Percentiles rank a stretch among this genome's conserved stretches.
Evolutionary conservation across 1,284 basidiomycete species (phyloP).

Genomic region (Ustilago shanxiensis): DNA sequence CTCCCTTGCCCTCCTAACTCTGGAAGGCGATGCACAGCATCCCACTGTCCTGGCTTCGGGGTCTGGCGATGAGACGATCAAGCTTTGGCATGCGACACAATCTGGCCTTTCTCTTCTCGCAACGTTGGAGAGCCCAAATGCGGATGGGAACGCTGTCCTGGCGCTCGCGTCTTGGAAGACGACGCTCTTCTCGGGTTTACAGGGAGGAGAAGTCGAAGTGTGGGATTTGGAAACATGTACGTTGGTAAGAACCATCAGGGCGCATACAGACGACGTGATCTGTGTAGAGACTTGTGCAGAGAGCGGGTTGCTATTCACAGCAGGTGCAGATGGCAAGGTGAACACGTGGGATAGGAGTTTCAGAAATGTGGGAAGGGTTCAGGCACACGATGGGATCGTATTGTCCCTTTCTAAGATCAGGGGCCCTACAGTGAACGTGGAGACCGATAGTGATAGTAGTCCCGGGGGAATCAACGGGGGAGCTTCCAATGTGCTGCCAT

Average conservation of each 20-base stretch:
- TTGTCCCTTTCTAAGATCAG: constrained; percentile 33
- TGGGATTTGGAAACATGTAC: constrained; percentile 91
- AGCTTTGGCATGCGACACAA: constrained; percentile 82
- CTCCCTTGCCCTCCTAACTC: constrained; percentile 79
- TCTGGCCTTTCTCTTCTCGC: constrained; percentile 72
- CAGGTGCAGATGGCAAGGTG: constrained; percentile 60
- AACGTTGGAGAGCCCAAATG: constrained; percentile 73
- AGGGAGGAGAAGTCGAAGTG: constrained; percentile 89
- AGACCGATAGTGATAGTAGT: not conserved
- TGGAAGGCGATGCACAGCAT: constrained; percentile 39
- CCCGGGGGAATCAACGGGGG: not conserved
- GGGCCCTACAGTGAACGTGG: not conserved
- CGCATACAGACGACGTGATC: constrained; percentile 76
- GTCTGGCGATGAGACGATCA: constrained; percentile 87
- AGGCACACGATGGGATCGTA: constrained; percentile 48
- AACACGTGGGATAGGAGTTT: constrained; percentile 58
- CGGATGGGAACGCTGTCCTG: constrained; percentile 76
- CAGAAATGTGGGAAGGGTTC: constrained; percentile 59
- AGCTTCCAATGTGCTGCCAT: not conserved
- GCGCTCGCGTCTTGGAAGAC: constrained; percentile 80
- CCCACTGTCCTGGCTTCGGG: constrained; percentile 52
- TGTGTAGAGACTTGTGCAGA: constrained; percentile 35
- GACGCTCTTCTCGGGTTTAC: constrained; percentile 90
- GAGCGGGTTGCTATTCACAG: constrained; percentile 68
- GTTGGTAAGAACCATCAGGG: constrained; percentile 84